phyloP scores from a whole-genome alignment of 1,284 basidiomycete species.

The Athelia psychrophila region DNA sequence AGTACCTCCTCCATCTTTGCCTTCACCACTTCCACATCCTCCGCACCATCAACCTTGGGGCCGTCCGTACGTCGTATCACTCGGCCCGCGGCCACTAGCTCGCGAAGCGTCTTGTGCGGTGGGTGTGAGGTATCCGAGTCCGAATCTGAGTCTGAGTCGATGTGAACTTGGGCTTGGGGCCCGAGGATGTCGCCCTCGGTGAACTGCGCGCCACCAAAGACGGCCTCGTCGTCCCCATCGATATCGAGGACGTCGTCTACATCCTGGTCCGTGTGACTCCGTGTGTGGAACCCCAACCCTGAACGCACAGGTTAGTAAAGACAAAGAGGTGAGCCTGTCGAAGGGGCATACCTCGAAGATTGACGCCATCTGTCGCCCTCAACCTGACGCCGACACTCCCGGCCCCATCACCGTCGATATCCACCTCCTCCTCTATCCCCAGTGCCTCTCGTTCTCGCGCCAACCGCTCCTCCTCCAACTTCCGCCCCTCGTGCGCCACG shows the following conservation, averaged over 20 bases:
- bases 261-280: slow-evolving; percentile 51
- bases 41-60: slow-evolving; percentile 8
- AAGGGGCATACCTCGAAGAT: slow-evolving; percentile 32
- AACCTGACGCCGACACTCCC: slow-evolving; percentile 16
- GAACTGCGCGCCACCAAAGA: slow-evolving; percentile 71
- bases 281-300: slow-evolving; percentile 67
- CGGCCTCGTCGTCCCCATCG: slow-evolving; percentile 68
- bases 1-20: slow-evolving; percentile 41
- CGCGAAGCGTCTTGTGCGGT: slow-evolving; percentile 38
- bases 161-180: slow-evolving; percentile 38
- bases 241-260: slow-evolving; percentile 77
- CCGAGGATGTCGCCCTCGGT: slow-evolving; percentile 64
- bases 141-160: slow-evolving; percentile 29
- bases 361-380: slow-evolving; percentile 32
- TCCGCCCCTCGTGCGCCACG: slow-evolving; percentile 51
- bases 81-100: slow-evolving; percentile 51
- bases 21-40: slow-evolving; percentile 28
- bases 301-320: slow-evolving; percentile 26
- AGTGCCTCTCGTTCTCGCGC: slow-evolving; percentile 26
- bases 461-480: slow-evolving; percentile 39
- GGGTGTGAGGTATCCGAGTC: slow-evolving; percentile 22
- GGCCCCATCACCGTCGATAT: slow-evolving; percentile 29
- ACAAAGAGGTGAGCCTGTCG: neutral
- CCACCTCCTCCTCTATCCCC: slow-evolving; percentile 30
- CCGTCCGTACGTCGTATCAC: slow-evolving; percentile 25